Evolutionary conservation across 2,329 filamentous ascomycete genomes (phyloP).

Genomic region (Scedosporium apiospermum): DNA sequence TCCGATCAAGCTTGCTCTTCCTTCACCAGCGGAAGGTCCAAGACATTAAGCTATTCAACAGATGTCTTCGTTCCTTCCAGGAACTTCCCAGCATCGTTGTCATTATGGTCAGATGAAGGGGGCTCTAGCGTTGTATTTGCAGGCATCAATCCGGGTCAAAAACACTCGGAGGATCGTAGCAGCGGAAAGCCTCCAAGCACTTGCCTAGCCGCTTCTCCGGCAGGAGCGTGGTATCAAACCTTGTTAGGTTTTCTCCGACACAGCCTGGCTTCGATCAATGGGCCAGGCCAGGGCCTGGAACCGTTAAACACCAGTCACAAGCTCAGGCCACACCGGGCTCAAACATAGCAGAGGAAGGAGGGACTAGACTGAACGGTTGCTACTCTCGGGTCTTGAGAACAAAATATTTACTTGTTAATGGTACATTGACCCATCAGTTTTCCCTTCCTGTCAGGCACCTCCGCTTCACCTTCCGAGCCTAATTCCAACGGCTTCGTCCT

Average conservation of each 20-base stretch:
- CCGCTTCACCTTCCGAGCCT: neutral
- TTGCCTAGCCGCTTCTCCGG: neutral
- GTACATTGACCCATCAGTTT: neutral
- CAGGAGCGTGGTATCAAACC: neutral
- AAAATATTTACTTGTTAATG: neutral
- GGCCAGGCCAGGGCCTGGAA: neutral
- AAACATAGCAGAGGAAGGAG: neutral
- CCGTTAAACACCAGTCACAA: neutral
- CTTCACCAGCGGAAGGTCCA: too few species aligned
- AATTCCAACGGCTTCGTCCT: neutral
- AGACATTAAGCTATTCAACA: too few species aligned
- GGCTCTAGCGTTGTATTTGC: neutral
- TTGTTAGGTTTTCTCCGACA: neutral
- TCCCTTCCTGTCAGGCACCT: neutral
- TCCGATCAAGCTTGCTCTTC: too few species aligned
- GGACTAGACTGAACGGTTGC: neutral
- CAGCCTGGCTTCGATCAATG: neutral
- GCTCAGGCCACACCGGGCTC: neutral
- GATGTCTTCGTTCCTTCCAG: neutral
- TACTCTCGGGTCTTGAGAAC: neutral
- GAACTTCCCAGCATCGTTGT: neutral
- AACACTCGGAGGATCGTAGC: neutral
- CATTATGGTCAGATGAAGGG: neutral
- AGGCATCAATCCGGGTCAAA: neutral
- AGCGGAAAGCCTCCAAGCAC: too few species aligned